These are phyloP conservation scores for Diversispora eburnea DNA, from an alignment of 192 early-diverging fungal species.

Conservation along the genomic window DNA sequence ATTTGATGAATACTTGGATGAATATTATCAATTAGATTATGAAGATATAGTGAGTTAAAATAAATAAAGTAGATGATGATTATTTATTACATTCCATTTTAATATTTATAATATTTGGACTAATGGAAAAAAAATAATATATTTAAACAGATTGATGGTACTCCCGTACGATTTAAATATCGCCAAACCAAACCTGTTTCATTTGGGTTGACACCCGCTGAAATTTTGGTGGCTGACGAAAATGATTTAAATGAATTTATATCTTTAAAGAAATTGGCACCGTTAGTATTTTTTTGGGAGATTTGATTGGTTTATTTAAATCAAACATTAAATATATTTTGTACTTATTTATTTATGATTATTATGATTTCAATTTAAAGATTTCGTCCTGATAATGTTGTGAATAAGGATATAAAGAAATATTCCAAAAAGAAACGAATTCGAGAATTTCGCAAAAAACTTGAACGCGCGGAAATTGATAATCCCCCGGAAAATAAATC, in stretches of 20 bases:
- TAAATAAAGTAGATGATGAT: slow-evolving; percentile 1
- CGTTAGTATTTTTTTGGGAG: slow-evolving; percentile 49
- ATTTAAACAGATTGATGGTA: slow-evolving; percentile 55
- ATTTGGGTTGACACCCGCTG: slow-evolving; percentile 77
- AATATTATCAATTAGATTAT: slow-evolving; percentile 88
- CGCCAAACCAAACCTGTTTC: slow-evolving; percentile 69
- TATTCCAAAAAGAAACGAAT: slow-evolving; percentile 57
- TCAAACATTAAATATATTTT: not conserved
- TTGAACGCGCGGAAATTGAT: slow-evolving; percentile 27
- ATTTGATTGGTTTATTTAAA: not conserved
- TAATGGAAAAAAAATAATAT: too few relatives aligned
- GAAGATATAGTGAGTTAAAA: slow-evolving; percentile 72
- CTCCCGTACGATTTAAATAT: slow-evolving; percentile 92
- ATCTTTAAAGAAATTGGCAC: slow-evolving; percentile 82
- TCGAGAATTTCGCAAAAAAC: slow-evolving; percentile 40
- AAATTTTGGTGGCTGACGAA: slow-evolving; percentile 89
- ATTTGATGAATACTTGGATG: slow-evolving; percentile 74
- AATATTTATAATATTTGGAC: slow-evolving; percentile 28
- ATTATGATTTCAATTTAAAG: not conserved
- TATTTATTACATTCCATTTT: slow-evolving; percentile 14
- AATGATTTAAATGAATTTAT: slow-evolving; percentile 81
- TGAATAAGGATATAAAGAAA: slow-evolving; percentile 40
- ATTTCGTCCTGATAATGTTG: slow-evolving; percentile 30
- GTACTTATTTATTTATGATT: not conserved
- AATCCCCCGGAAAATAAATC: not conserved